Conservation (phyloP, 495 filamentous ascomycete genomes). For the Penicillium cosmopolitanum region DNA sequence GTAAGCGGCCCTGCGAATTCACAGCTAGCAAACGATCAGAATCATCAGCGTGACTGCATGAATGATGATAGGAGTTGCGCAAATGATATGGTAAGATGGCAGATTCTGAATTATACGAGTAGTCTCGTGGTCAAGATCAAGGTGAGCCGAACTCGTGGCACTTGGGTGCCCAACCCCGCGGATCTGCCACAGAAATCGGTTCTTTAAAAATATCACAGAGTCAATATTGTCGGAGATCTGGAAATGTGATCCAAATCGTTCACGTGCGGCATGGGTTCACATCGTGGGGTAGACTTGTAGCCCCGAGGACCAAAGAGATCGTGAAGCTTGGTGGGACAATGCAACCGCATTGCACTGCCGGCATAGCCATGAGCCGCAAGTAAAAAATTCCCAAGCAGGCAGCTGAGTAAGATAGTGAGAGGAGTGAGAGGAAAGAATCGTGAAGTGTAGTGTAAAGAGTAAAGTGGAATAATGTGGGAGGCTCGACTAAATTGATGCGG, state of each 20-base stretch:
- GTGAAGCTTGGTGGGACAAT: constrained; percentile 14
- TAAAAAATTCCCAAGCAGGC: neutral
- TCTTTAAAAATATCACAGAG: neutral
- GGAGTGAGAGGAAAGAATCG: neutral
- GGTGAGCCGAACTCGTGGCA: neutral
- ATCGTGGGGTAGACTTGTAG: constrained; percentile 3
- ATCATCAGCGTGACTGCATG: no score
- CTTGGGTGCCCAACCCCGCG: neutral
- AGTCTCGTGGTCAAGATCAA: neutral
- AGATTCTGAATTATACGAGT: neutral
- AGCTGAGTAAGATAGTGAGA: neutral
- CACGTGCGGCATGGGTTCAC: neutral
- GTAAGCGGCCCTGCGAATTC: no score
- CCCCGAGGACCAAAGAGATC: constrained; percentile 8
- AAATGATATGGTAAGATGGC: no score
- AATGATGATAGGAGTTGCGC: no score
- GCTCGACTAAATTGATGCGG: constrained; percentile 1
- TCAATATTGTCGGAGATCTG: neutral
- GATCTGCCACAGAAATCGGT: neutral
- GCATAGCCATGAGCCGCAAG: constrained; percentile 2
- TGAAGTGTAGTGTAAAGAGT: neutral
- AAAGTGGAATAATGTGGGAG: neutral
- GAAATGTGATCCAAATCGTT: neutral
- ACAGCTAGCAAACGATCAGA: no score
- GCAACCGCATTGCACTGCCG: constrained; percentile 13